Conservation (phyloP, 208 protist genomes). For the Trypanosoma platydactyli region DNA sequence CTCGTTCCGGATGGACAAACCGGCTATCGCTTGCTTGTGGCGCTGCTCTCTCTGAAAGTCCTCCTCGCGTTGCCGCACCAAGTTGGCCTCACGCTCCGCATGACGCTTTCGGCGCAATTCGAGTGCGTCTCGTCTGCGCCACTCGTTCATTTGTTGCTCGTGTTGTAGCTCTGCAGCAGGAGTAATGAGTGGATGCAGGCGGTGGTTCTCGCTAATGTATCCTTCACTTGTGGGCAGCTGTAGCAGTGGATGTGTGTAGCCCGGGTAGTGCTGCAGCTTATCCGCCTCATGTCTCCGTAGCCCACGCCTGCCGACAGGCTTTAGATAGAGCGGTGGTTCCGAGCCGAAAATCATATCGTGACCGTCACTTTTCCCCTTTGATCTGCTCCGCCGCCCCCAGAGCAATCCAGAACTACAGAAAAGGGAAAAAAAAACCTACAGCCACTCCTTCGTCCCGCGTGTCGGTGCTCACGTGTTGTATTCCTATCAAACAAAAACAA, state of each 20-base stretch:
- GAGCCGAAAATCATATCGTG: conserved; percentile 55
- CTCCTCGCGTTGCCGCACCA: conserved; percentile 33
- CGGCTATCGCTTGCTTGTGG: conserved; percentile 29
- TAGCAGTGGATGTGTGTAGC: conserved; percentile 52
- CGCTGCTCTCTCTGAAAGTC: conserved; percentile 30
- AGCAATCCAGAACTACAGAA: background rate
- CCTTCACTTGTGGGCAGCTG: conserved; percentile 24
- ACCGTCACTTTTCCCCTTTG: background rate
- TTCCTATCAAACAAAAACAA: too few relatives aligned
- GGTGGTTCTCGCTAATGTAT: conserved; percentile 48
- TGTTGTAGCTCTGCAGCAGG: conserved; percentile 44
- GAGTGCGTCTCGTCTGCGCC: background rate
- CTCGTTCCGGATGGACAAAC: conserved; percentile 42
- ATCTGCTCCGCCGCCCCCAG: background rate
- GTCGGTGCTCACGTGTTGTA: too few relatives aligned
- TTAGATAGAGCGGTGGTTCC: conserved; percentile 58
- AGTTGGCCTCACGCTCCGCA: conserved; percentile 29
- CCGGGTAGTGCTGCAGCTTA: conserved; percentile 61
- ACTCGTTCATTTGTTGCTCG: conserved; percentile 19
- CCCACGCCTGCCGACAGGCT: conserved; percentile 58
- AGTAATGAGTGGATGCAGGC: conserved; percentile 49
- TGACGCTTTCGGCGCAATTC: conserved; percentile 28
- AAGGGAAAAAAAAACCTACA: background rate
- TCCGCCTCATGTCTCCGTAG: conserved; percentile 60
- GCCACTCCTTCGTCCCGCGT: too few relatives aligned